Base-by-base conservation (phyloP, 805 yeast species). In the Schizosaccharomyces cryophilus region DNA sequence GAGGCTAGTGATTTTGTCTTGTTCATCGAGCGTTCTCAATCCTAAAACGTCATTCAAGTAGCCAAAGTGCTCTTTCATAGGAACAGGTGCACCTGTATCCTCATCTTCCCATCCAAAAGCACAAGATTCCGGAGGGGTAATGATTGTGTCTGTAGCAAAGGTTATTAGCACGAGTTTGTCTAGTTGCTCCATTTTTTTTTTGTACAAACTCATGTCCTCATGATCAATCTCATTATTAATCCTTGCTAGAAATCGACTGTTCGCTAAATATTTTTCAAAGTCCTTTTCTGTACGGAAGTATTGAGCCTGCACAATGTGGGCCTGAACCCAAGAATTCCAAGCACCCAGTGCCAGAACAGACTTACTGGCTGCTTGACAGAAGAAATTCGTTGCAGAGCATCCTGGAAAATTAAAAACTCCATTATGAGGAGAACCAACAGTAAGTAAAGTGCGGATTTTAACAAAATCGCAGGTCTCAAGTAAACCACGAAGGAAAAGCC, bases 361-460 rank as follows among this genome's bases (percentile, higher is more conserved):
- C n/a, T 47, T 21, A 5, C 24, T 51, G 13, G 45, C 42, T 30
- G 48, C n/a, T 17, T 29, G 30, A 17, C 42, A 40, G 13, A 40
- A 1, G 24, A 42, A 24, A 26, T 29, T 59, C 2, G 29, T 56
- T 11, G 47, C 26, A 38, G 69, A 66, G 42, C 54, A 67, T 89
- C 84, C 4, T 74, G 89, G 88, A 42, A 85, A 72, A 62, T 85
- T 90, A 63, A 75, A 73, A 4, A 85, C 67, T 4, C 93, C 94
- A 70, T 82, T 77, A 66, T 85, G 94, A 0, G 94, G 95, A 1
- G 87, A 80, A 0, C 95, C 95, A 70, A 83, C 84, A 0, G 94
- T 84, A 15, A 85, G 72, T 59, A 85, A 71, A 38, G 74, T 80
- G 60, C 76, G 69, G 2, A 83, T 73, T 24, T 70, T 67, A 1